phyloP scores from a whole-genome alignment of 2,329 filamentous ascomycete genomes.

The Aspergillus quadricinctus region DNA sequence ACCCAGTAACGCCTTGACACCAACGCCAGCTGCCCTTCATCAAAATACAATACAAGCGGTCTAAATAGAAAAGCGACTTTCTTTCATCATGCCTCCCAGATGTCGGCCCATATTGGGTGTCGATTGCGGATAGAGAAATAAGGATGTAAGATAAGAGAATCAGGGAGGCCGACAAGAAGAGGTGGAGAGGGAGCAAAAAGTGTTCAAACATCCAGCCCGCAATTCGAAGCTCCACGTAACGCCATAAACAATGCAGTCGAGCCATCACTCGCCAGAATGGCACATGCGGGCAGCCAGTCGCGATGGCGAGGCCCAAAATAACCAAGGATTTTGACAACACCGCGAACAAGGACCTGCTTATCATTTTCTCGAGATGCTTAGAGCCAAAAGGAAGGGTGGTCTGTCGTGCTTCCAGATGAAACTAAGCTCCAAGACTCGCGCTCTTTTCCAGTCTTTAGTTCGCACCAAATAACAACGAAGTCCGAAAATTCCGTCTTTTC shows the following conservation, averaged over 20 bases:
- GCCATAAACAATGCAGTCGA: conserved; percentile 28
- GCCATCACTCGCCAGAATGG: conserved; percentile 7
- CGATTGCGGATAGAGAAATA: not conserved
- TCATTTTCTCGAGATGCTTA: not conserved
- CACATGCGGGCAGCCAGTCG: not conserved
- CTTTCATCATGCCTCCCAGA: conserved; percentile 10
- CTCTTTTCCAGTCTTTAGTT: not conserved
- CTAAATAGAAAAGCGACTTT: conserved; percentile 15
- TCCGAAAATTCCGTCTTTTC: not conserved
- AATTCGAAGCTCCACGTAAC: conserved; percentile 30
- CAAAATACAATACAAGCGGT: conserved; percentile 24
- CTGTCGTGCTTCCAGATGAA: not conserved
- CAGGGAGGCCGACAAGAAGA: not conserved
- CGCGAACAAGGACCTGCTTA: not conserved
- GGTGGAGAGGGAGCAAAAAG: conserved; percentile 7
- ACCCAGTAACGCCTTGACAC: conserved; percentile 14
- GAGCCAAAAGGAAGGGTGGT: not conserved
- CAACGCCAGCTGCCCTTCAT: conserved; percentile 11
- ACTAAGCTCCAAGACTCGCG: not conserved
- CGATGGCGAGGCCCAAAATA: not conserved
- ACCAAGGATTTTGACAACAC: not conserved
- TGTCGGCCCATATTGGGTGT: conserved; percentile 1
- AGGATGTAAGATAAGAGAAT: not conserved
- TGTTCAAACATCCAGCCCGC: conserved; percentile 30
- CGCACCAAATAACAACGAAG: not conserved